Evolutionary conservation across 176 grass and related monocot genomes (phyloP).

Genomic region (Aechmea fasciata): DNA sequence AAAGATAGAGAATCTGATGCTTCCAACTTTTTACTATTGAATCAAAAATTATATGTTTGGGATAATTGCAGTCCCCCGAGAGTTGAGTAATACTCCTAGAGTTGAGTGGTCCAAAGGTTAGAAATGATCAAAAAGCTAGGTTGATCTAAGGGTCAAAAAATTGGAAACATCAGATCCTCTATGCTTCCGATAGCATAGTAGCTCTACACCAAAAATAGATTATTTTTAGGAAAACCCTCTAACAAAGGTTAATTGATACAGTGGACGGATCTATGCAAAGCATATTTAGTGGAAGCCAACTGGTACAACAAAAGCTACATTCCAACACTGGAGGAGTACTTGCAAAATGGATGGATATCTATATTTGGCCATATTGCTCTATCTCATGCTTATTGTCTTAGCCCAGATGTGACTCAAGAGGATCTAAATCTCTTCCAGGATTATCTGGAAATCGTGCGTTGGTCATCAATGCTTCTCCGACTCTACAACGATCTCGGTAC

Average conservation of each 20-base stretch:
- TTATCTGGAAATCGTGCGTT: neutral
- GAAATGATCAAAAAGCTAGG: too few relatives aligned
- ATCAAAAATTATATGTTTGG: too few relatives aligned
- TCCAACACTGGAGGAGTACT: slow-evolving; percentile 23
- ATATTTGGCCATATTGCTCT: neutral
- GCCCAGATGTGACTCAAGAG: neutral
- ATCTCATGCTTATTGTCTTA: neutral
- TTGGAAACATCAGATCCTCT: too few relatives aligned
- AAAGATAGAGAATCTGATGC: too few relatives aligned
- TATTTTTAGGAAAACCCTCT: neutral
- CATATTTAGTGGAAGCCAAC: slow-evolving; percentile 20
- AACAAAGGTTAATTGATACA: neutral
- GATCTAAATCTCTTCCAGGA: slow-evolving; percentile 12
- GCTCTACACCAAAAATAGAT: too few relatives aligned
- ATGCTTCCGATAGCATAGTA: too few relatives aligned
- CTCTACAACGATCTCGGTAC: slow-evolving; percentile 27
- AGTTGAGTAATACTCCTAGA: too few relatives aligned
- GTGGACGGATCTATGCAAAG: slow-evolving; percentile 26
- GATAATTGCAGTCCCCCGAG: too few relatives aligned
- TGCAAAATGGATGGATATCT: slow-evolving; percentile 18
- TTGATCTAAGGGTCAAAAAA: too few relatives aligned
- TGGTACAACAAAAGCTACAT: slow-evolving; percentile 17
- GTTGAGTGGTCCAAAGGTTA: too few relatives aligned
- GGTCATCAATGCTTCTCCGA: slow-evolving; percentile 7
- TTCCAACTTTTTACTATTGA: too few relatives aligned